Conservation (phyloP, 1,139 yeast genomes). For the Blastobotrys proliferans region DNA sequence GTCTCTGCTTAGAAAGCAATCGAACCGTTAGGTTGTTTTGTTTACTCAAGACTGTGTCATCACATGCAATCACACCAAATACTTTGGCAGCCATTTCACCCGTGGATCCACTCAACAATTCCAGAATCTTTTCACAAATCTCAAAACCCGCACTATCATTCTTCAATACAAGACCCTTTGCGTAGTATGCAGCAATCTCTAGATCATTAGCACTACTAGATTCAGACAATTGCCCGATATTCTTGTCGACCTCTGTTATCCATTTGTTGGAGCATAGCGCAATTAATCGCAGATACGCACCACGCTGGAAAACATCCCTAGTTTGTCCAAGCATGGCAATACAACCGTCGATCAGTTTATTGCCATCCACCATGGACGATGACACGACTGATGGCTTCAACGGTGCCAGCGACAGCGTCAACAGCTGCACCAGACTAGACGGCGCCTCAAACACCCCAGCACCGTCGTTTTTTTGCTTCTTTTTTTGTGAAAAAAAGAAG, state of each 20-base stretch:
- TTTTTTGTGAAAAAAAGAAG: no score
- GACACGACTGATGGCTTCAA: conserved; percentile 18
- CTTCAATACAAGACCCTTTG: conserved; percentile 64
- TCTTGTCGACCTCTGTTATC: conserved; percentile 17
- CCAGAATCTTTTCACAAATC: conserved; percentile 37
- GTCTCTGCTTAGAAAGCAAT: conserved; percentile 70
- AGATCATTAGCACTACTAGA: background rate
- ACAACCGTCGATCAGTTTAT: conserved; percentile 24
- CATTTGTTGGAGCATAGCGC: conserved; percentile 60
- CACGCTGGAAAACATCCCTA: conserved; percentile 36
- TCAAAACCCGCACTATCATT: conserved; percentile 48
- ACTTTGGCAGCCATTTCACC: conserved; percentile 47
- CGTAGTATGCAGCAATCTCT: conserved; percentile 52
- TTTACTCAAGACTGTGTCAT: conserved; percentile 56
- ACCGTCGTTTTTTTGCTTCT: conserved; percentile 7
- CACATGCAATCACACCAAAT: conserved; percentile 62
- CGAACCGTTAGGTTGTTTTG: conserved; percentile 58
- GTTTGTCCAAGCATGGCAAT: conserved; percentile 26
- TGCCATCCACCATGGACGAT: conserved; percentile 18
- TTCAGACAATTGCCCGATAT: conserved; percentile 6
- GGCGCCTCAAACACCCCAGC: conserved; percentile 27
- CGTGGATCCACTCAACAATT: conserved; percentile 32
- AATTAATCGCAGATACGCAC: conserved; percentile 57
- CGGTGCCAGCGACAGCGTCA: conserved; percentile 32
- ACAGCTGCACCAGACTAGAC: conserved; percentile 44